Evolutionary conservation across 129 eudicot species (phyloP).

Genomic region (Solidago caesia): DNA sequence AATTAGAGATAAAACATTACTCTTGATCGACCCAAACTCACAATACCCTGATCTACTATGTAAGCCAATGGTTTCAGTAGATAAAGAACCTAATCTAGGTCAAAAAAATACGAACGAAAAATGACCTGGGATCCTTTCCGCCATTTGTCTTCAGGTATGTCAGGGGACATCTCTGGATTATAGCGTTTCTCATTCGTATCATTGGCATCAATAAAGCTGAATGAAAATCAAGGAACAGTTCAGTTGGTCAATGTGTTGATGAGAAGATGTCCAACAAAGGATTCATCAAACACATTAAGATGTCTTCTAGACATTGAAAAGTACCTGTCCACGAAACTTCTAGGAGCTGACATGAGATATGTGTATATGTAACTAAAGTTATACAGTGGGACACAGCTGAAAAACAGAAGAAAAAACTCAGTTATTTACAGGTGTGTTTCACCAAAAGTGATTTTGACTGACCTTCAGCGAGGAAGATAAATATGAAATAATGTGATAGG

Average conservation of each 20-base stretch:
- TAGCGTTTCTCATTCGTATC: conserved; percentile 37
- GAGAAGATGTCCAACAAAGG: background rate
- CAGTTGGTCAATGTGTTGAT: background rate
- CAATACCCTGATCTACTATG: conserved; percentile 12
- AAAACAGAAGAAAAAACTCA: conserved; percentile 10
- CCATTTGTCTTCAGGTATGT: conserved; percentile 50
- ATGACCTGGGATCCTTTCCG: conserved; percentile 56
- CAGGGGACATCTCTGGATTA: conserved; percentile 45
- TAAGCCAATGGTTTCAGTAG: background rate
- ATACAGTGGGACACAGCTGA: conserved; percentile 60
- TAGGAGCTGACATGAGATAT: conserved; percentile 49
- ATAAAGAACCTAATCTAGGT: background rate
- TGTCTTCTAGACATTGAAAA: background rate
- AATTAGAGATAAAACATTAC: background rate
- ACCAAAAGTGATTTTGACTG: background rate
- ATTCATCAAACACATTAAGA: background rate
- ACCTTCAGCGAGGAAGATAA: background rate
- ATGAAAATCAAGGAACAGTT: conserved; percentile 8
- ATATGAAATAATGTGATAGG: background rate
- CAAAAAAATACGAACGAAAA: background rate
- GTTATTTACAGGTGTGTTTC: background rate
- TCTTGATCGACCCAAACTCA: conserved; percentile 4
- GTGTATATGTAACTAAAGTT: conserved; percentile 48
- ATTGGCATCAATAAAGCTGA: conserved; percentile 42
- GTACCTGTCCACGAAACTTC: conserved; percentile 61